phyloP scores from a whole-genome alignment of 2,329 filamentous ascomycete genomes.

The Fusarium siculi region DNA sequence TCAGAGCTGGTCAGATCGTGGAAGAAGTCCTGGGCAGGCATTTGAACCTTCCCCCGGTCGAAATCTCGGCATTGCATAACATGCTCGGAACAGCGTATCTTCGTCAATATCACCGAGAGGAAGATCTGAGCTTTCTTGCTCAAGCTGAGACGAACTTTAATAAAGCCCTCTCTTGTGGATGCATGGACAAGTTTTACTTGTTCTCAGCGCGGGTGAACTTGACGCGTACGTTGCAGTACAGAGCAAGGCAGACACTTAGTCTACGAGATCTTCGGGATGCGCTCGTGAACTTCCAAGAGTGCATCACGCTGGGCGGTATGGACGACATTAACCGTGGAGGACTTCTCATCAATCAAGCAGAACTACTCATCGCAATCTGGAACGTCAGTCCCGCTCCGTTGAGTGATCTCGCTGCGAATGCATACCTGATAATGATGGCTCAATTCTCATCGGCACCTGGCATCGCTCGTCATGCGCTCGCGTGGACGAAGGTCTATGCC shows the following conservation, averaged over 20 bases:
- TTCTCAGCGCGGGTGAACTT: not conserved
- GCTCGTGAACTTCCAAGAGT: not conserved
- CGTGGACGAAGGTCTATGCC: not conserved
- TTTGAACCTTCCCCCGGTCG: not conserved
- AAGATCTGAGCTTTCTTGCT: not conserved
- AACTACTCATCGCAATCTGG: not conserved
- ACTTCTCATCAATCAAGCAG: not conserved
- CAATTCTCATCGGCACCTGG: not conserved
- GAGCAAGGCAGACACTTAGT: not conserved
- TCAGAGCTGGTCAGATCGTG: not conserved
- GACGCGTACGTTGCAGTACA: not conserved
- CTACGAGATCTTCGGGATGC: not conserved
- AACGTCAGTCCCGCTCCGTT: not conserved
- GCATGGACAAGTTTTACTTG: not conserved
- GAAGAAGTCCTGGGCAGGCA: not conserved
- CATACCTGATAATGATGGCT: not conserved
- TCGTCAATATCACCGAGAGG: not conserved
- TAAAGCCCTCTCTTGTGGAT: not conserved
- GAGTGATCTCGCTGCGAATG: not conserved
- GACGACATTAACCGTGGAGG: not conserved
- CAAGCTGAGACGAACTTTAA: not conserved
- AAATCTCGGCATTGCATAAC: not conserved
- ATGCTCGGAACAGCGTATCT: not conserved
- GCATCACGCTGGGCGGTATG: not conserved
- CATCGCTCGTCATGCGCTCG: not conserved